These are phyloP conservation scores for Capsella rubella DNA, from an alignment of 441 rosid genomes.

Conservation along the genomic window DNA sequence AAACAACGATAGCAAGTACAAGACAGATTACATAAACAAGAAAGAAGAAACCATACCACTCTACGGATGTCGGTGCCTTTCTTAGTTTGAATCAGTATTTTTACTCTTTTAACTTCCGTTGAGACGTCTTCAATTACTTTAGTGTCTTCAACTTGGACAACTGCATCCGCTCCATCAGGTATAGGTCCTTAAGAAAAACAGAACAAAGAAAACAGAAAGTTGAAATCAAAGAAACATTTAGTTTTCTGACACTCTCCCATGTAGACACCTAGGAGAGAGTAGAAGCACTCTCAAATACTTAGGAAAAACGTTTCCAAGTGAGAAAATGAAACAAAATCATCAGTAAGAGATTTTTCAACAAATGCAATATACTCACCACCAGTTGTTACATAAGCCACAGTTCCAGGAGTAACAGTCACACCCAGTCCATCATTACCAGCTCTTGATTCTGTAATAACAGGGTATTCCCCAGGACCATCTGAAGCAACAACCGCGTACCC, in stretches of 20 bases:
- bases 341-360: not conserved
- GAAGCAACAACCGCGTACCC: slow-evolving; percentile 94
- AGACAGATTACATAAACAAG: slow-evolving; percentile 4
- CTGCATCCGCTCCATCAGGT: slow-evolving; percentile 98
- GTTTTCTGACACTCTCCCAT: not conserved
- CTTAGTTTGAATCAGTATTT: slow-evolving; percentile 64
- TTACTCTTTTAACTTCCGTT: slow-evolving; percentile 57
- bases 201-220: not conserved
- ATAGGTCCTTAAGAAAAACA: slow-evolving; percentile 69
- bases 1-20: slow-evolving; percentile 10
- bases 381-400: slow-evolving; percentile 97
- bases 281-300: not conserved
- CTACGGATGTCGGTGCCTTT: slow-evolving; percentile 91
- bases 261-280: not conserved
- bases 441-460: slow-evolving; percentile 87
- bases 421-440: slow-evolving; percentile 97
- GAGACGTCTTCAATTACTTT: slow-evolving; percentile 51
- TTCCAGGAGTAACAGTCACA: slow-evolving; percentile 79
- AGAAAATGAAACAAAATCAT: slow-evolving; percentile 5
- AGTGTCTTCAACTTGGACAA: slow-evolving; percentile 97
- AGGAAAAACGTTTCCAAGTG: not conserved
- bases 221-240: slow-evolving; percentile 10
- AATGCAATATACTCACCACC: slow-evolving; percentile 66
- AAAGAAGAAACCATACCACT: slow-evolving; percentile 68
- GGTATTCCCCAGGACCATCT: slow-evolving; percentile 98